Conservation (phyloP, 2,329 filamentous ascomycete species). For the Fusarium concolor region DNA sequence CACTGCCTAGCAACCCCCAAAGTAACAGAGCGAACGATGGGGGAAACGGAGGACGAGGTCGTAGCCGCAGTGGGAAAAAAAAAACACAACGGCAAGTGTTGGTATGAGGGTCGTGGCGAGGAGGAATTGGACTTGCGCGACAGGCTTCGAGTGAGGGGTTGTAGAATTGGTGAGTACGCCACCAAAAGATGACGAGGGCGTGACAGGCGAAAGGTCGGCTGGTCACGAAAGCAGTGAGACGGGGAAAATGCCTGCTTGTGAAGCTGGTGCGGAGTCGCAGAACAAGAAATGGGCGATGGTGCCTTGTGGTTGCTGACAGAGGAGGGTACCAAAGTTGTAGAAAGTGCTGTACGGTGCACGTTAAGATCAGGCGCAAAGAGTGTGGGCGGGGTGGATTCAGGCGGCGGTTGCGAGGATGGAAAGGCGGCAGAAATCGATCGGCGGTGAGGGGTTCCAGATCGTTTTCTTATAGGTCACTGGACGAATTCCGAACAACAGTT, state of each 20-base stretch:
- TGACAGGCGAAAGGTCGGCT: conserved; percentile 42
- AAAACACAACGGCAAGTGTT: conserved; percentile 38
- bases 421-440: conserved; percentile 46
- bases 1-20: conserved; percentile 41
- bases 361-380: conserved; percentile 46
- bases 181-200: conserved; percentile 44
- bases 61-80: conserved; percentile 29
- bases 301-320: conserved; percentile 41
- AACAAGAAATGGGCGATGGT: conserved; percentile 37
- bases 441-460: conserved; percentile 48
- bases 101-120: conserved; percentile 44
- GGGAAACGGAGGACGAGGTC: conserved; percentile 40
- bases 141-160: conserved; percentile 42
- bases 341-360: conserved; percentile 40
- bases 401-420: conserved; percentile 39
- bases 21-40: conserved; percentile 32
- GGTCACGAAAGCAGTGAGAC: conserved; percentile 46
- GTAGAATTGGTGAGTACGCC: conserved; percentile 43
- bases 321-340: conserved; percentile 45
- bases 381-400: conserved; percentile 42
- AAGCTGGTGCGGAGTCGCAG: conserved; percentile 36
- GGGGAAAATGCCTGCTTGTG: conserved; percentile 42
- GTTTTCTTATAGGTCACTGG: conserved; percentile 41
- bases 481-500: conserved; percentile 32
- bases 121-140: conserved; percentile 46